phyloP scores from a whole-genome alignment of 306 rosid species.

The Sicyos baderoa region DNA sequence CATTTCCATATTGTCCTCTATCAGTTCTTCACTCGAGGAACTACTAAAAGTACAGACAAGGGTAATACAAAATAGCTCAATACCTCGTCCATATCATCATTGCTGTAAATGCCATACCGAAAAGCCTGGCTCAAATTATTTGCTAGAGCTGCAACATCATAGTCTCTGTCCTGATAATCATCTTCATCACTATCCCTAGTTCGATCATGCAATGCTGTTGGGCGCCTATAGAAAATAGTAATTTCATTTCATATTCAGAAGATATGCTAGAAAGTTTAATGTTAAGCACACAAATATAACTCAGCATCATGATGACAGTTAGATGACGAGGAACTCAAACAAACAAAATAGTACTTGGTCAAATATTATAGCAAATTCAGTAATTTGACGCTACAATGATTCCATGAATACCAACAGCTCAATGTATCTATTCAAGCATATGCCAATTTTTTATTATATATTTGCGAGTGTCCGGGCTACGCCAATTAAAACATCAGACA shows the following conservation, averaged over 20 bases:
- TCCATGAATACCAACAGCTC: constrained; percentile 7
- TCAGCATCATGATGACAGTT: not conserved
- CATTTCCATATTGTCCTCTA: not conserved
- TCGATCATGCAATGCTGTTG: constrained; percentile 83
- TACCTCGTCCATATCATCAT: constrained; percentile 87
- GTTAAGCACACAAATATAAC: not conserved
- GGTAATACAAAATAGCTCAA: not conserved
- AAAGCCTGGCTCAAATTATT: constrained; percentile 95
- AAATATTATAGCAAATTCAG: not conserved
- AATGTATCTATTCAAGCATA: constrained; percentile 5
- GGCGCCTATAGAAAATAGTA: constrained; percentile 61
- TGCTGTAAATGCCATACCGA: constrained; percentile 80
- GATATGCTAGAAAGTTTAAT: not conserved
- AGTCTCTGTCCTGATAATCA: constrained; percentile 92
- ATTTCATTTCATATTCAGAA: constrained; percentile 22
- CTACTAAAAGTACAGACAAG: not conserved
- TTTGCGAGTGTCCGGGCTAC: not conserved
- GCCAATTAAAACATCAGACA: not conserved
- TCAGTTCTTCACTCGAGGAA: not conserved
- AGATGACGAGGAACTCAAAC: not conserved
- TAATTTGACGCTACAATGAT: not conserved
- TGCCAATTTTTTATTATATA: not conserved
- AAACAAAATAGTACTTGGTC: not conserved
- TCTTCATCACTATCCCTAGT: constrained; percentile 93
- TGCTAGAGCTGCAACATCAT: constrained; percentile 94